phyloP scores from a whole-genome alignment of 139 green algal species.

The Chlorella sp. region DNA sequence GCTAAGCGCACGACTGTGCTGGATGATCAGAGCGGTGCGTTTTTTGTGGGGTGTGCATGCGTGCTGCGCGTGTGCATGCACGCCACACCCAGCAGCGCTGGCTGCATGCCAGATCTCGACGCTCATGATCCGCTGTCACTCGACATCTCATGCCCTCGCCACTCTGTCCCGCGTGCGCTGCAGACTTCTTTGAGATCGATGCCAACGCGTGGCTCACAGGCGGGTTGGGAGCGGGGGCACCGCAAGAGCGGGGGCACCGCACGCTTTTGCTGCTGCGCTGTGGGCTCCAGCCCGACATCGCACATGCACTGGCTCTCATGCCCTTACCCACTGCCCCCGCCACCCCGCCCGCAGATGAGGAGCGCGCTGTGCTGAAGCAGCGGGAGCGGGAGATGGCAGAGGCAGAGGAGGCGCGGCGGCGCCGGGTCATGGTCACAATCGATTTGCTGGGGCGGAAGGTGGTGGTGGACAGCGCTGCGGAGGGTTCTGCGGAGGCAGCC shows the following conservation, averaged over 20 bases:
- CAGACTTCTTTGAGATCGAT: slow-evolving; percentile 95
- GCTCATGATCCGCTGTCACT: no score
- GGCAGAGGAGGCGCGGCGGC: slow-evolving; percentile 69
- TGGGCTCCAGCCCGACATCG: background rate
- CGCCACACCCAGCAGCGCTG: no score
- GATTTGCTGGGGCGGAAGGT: slow-evolving; percentile 86
- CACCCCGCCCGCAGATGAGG: slow-evolving; percentile 31
- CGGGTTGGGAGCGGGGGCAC: slow-evolving; percentile 27
- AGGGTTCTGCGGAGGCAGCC: no score
- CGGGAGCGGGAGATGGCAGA: slow-evolving; percentile 51
- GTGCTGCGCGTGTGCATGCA: no score
- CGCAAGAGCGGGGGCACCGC: background rate
- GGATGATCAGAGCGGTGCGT: slow-evolving; percentile 79
- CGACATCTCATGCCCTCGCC: no score
- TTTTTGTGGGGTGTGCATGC: no score
- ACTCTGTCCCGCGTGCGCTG: no score
- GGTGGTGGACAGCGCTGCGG: background rate
- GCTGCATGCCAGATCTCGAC: no score
- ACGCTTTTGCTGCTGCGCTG: background rate
- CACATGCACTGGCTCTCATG: no score
- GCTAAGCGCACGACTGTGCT: slow-evolving; percentile 88
- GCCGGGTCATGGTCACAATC: slow-evolving; percentile 74
- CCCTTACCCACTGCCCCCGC: background rate
- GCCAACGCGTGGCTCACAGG: slow-evolving; percentile 89
- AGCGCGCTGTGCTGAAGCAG: slow-evolving; percentile 69